Conservation (phyloP, 2,329 filamentous ascomycete genomes). For the Periconia sp. region DNA sequence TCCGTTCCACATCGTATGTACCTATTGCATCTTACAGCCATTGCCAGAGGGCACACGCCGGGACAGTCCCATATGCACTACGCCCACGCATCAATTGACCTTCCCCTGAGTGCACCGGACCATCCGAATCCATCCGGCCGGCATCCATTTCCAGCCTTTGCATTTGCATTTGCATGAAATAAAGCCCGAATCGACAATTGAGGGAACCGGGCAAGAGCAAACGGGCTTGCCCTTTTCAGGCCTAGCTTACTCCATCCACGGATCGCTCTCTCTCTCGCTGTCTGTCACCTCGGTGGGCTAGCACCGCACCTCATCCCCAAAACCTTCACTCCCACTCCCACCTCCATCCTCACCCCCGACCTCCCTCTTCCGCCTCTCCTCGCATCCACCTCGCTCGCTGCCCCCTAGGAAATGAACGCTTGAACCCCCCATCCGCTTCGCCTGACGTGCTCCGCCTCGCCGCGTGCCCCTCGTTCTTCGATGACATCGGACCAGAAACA, state of each 20-base stretch:
- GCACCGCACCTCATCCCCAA: no score
- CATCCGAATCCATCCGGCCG: no score
- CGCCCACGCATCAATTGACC: no score
- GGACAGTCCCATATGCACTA: no score
- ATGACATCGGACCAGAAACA: slow-evolving; percentile 9
- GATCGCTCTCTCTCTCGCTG: no score
- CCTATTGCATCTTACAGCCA: no score
- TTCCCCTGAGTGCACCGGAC: no score
- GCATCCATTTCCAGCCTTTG: no score
- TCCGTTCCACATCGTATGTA: no score
- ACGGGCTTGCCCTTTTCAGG: background rate
- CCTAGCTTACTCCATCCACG: background rate
- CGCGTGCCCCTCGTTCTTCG: slow-evolving; percentile 8
- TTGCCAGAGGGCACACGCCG: no score
- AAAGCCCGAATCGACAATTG: background rate
- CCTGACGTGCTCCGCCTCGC: slow-evolving; percentile 8
- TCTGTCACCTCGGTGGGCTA: no score
- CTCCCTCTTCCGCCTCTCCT: background rate
- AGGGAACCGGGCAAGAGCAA: background rate
- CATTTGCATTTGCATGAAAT: background rate
- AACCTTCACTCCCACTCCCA: background rate
- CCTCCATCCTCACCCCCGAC: background rate
- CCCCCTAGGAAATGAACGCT: slow-evolving; percentile 9
- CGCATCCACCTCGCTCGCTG: background rate
- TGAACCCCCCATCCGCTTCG: slow-evolving; percentile 9